Base-by-base conservation (phyloP, 225 moss, liverwort and hornwort genomes). In the Anthoceros angustus region DNA sequence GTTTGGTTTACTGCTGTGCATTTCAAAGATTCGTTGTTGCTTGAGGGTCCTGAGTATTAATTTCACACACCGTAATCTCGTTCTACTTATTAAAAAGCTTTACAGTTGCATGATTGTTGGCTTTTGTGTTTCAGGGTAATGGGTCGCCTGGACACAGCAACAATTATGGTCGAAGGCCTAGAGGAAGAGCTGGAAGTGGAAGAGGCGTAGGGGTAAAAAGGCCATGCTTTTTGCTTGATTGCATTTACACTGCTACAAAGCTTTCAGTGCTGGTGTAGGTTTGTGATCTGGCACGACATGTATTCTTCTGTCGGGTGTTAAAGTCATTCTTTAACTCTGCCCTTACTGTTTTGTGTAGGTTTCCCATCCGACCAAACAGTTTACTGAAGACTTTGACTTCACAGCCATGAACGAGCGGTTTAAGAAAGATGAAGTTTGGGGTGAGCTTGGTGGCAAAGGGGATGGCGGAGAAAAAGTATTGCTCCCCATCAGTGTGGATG, bases 381-480 rank as follows among this genome's bases (percentile, higher is more conserved):
- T 98, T 66, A 88, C 83, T 15, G 95, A 98, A 63, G 95, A 98
- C 64, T 98, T 98, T 8, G 95, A 98, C 43, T 98, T 98, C 77
- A 81, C 75, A 6, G 95, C 95, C 50, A 98, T 98, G 95, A 98
- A 98, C 68, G 91, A 98, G 68, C 91, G 88, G 78, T 98, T 98
- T 76, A 98, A 98, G 64, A 98, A 98, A 71, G 78, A 87, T 69
- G 91, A 91, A 82, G 95, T 98, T n/a, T 98, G 95, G 95, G 95
- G 95, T 18, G 77, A 80, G 69, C 95, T 98, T 43, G 94, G 80
- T 26, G 75, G 71, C 38, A 73, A 68, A 55, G 73, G 73, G 9
- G 80, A 80, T 40, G 32, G 12, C 32, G 74, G 90, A 76, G 95
- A 91, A n/a, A 95, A 91, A 76, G 75, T 76, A 32, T 4, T 1